These are phyloP conservation scores for Calonectria naviculata DNA, from an alignment of 2,329 filamentous ascomycete genomes.

Conservation along the genomic window DNA sequence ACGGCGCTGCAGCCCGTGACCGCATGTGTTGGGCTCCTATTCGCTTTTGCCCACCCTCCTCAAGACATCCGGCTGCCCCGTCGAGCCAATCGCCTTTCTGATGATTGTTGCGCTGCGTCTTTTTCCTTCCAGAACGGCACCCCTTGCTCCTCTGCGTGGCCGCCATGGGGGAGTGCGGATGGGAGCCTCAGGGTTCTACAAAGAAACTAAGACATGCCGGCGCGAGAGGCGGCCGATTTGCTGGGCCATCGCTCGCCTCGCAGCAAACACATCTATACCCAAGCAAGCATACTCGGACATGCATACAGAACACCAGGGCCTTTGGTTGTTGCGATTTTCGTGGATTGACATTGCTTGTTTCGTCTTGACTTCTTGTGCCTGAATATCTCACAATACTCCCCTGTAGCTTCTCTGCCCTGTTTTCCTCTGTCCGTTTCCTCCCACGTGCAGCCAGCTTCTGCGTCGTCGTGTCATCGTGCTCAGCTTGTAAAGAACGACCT, in stretches of 20 bases:
- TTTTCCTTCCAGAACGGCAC: constrained; percentile 26
- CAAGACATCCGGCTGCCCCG: constrained; percentile 14
- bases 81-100: constrained; percentile 29
- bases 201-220: not conserved
- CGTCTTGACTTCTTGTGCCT: constrained; percentile 19
- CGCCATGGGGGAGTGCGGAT: not conserved
- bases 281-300: not conserved
- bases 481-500: constrained; percentile 20
- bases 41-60: constrained; percentile 29
- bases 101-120: constrained; percentile 21
- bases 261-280: not conserved
- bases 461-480: constrained; percentile 20
- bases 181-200: constrained; percentile 8
- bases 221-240: not conserved
- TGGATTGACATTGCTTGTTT: not conserved
- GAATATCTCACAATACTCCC: constrained; percentile 20
- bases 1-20: constrained; percentile 14
- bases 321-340: not conserved
- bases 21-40: constrained; percentile 37
- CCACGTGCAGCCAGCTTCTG: not conserved
- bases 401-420: constrained; percentile 11
- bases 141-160: constrained; percentile 2
- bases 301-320: not conserved
- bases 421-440: not conserved
- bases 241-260: not conserved